Base-by-base conservation (phyloP, 2,329 filamentous ascomycete species). In the Hymenoscyphus linearis region DNA sequence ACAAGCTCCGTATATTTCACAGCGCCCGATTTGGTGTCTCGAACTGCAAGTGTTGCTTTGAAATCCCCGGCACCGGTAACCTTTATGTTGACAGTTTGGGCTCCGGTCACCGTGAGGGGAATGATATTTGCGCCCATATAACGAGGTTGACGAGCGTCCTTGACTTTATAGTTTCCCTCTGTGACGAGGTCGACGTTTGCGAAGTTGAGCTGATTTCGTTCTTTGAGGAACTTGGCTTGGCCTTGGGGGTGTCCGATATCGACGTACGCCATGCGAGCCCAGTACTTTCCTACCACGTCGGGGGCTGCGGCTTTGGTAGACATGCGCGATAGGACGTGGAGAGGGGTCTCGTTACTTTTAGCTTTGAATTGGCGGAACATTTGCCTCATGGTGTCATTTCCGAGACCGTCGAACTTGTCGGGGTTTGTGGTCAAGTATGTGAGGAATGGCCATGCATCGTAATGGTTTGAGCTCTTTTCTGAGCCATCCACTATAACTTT, bases 81-180 rank as follows among this genome's bases (percentile, higher is more conserved):
- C 3, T 31, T 53, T 14, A 54, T 31, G n/a, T 6, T 26, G 7
- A 59, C 47, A 2, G 27, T 53, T 14, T 36, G 26, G 1, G 57
- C 47, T 10, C 57, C 44, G 5, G 57, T 37, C 4, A 25, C 50
- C 13, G 37, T 59, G 4, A 59, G 18, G 3, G 57, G 57, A 14
- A 54, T 59, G 18, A 59, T 59, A 18, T 59, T 59, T 7, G 57
- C 44, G n/a, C 57, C 57, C 57, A 59, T 59, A 31, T 59, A 59
- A 5, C 50, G n/a, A 2, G 57, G 57, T 22, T 40, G 27, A n/a
- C 57, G 40, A 22, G 57, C 57, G 7, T 47, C 12, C 25, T 54
- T 59, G 31, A 59, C 57, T 59, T 44, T 52, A n/a, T 59, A 59
- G 13, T 37, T 44, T n/a, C 57, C 57, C 16, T 25, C 37, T 9